phyloP scores from a whole-genome alignment of 176 grass and related monocot genomes.

The Oryza meyeriana region DNA sequence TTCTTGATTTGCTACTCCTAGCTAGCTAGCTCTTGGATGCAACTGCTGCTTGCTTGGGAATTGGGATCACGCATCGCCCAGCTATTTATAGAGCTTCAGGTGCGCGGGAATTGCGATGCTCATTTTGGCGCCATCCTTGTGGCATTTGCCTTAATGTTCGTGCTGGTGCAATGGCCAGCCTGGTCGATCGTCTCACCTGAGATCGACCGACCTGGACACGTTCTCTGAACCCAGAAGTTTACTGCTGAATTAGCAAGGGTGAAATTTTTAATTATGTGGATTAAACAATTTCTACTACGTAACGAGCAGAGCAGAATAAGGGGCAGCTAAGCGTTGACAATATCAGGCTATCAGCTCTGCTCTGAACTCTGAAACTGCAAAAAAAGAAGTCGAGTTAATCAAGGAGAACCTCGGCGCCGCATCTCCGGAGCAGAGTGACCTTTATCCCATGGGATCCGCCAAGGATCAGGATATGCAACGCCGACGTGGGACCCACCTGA shows the following conservation, averaged over 20 bases:
- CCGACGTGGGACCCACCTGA: background rate
- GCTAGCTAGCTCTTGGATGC: background rate
- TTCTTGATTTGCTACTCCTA: too few species aligned
- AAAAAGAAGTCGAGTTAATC: background rate
- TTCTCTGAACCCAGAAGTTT: background rate
- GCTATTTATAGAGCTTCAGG: background rate
- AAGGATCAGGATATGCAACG: background rate
- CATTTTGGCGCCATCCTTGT: background rate
- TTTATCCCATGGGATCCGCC: background rate
- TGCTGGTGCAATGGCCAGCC: background rate
- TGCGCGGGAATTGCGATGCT: background rate
- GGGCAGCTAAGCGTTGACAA: too few species aligned
- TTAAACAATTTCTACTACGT: too few species aligned
- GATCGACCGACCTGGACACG: too few species aligned
- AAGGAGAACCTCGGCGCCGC: background rate
- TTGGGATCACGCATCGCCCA: constrained; percentile 44
- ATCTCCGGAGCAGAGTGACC: too few species aligned
- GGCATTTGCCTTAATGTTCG: background rate
- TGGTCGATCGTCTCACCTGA: too few species aligned
- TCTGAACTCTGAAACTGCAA: too few species aligned
- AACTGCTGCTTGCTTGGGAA: background rate
- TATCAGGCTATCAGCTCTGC: too few species aligned
- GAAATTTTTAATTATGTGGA: background rate
- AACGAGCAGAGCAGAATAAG: too few species aligned
- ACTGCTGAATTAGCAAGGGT: background rate